Evolutionary conservation across 805 yeast species (phyloP).

Genomic region (Pichia deserticola): DNA sequence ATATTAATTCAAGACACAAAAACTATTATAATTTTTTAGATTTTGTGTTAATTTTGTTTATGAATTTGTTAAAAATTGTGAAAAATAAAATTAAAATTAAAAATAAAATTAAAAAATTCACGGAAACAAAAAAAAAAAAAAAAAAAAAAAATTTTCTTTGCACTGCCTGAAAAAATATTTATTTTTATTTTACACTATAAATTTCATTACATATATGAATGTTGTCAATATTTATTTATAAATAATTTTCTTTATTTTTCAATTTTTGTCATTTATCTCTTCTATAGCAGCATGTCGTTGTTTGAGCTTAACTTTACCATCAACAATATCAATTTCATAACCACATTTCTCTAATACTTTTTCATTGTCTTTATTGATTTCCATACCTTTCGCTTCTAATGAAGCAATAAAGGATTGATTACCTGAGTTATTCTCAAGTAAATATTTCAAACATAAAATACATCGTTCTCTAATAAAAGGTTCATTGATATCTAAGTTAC

Average conservation of each 20-base stretch:
- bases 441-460: conserved; percentile 66
- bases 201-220: too few relatives aligned
- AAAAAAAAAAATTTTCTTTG: too few relatives aligned
- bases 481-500: conserved; percentile 81
- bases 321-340: conserved; percentile 60
- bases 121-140: too few relatives aligned
- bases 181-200: too few relatives aligned
- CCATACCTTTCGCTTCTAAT: conserved; percentile 67
- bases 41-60: too few relatives aligned
- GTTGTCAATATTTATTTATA: too few relatives aligned
- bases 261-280: not conserved
- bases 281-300: not conserved
- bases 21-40: too few relatives aligned
- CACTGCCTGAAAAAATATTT: too few relatives aligned
- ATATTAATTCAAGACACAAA: too few relatives aligned
- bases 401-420: conserved; percentile 74
- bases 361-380: conserved; percentile 49
- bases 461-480: conserved; percentile 84
- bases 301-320: conserved; percentile 62
- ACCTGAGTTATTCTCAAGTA: conserved; percentile 52
- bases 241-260: not conserved
- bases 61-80: too few relatives aligned
- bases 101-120: too few relatives aligned
- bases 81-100: too few relatives aligned
- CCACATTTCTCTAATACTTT: conserved; percentile 52